Base-by-base conservation (phyloP, 495 filamentous ascomycete genomes). In the Xanthoparmelia taractica region DNA sequence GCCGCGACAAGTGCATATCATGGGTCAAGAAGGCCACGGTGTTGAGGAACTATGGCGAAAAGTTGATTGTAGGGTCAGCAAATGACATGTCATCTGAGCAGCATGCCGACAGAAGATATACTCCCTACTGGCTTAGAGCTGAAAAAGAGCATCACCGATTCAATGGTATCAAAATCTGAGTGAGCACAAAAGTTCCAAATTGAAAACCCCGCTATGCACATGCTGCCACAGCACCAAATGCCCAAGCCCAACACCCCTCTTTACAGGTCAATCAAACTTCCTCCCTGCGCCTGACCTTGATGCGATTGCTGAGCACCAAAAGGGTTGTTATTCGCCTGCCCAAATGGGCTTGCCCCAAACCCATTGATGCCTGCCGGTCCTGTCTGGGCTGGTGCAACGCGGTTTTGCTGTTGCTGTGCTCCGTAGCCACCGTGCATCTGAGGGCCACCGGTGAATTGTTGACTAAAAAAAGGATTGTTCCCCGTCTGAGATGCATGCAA, bases 241-340 rank as follows among this genome's bases (percentile, higher is more conserved):
- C 48, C 13, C 5, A 33, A 15, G n/a, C 37, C 60, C 8, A 56
- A 15, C n/a, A 13, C 4, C 31, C 12, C 20, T 5, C 48, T 43
- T 67, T 84, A 97, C 69, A 96, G 84, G 78, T 97, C 91, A 74
- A 98, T 98, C 79, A 98, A 79, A 76, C 94, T 93, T 63, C 88
- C 86, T 36, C 82, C 80, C 70, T 86, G 83, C 67, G 84, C 80
- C 67, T 85, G 86, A 63, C 84, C 82, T 70, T 88, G 86, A 66
- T 84, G 81, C 52, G 77, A 77, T 56, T 79, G 79, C 37, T 77
- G 73, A 33, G 67, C 76, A 62, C 87, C 90, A 78, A 92, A 95
- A 8, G 90, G 89, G 74, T 92, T 93, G 66, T 74, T 82, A 64
- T 75, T 80, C 12, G 75, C 72, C 65, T 78, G 79, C 60, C 73